Base-by-base conservation (phyloP, 139 green algal genomes). In the Ostreobium quekettii region DNA sequence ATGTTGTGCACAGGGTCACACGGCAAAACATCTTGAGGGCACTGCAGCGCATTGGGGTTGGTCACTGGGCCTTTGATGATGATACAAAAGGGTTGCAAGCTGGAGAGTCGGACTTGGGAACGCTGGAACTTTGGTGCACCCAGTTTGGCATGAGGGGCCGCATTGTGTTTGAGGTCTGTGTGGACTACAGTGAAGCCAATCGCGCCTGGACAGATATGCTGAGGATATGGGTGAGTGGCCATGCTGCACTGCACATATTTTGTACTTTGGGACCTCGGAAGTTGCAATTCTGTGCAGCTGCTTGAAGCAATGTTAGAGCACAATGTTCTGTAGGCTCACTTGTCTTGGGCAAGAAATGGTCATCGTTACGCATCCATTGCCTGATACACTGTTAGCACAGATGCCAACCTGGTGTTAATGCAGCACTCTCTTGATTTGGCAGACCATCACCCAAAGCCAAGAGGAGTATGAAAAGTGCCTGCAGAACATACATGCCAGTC, bases 81-180 rank as follows among this genome's bases (percentile, higher is more conserved):
- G 46, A 36, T 8, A 79, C 69, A 63, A 72, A 76, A 68, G 57
- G 67, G 15, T 48, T 80, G 11, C 37, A 36, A 5, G 67, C 48
- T 11, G 4, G 19, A 7, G 60, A 70, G 22, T 38, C 59, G 8
- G 57, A 53, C 15, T 19, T 53, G 62, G 11, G 24, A 8, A 60
- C 60, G 0, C 70, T 83, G 58, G 76, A 86, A 75, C 68, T 86
- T 31, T 86, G 72, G 67, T 62, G 77, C 28, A 82, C 60, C 38
- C 80, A 81, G 66, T 53, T 76, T 2, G 78, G 71, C 4, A 48
- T 28, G 4, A 62, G 74, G 3, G 79, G 64, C 1, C 69, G 79
- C 47, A 86, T 86, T 59, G 58, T 86, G 1, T 86, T 82, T 58
- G 76, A 86, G 72, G 77, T 83, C 46, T 56, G 76, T 47, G 71